A percentile compares a stretch with the other conserved stretches of the same genome.
phyloP scores from a whole-genome alignment of 495 filamentous ascomycete species.

The Geopyxis carbonaria region DNA sequence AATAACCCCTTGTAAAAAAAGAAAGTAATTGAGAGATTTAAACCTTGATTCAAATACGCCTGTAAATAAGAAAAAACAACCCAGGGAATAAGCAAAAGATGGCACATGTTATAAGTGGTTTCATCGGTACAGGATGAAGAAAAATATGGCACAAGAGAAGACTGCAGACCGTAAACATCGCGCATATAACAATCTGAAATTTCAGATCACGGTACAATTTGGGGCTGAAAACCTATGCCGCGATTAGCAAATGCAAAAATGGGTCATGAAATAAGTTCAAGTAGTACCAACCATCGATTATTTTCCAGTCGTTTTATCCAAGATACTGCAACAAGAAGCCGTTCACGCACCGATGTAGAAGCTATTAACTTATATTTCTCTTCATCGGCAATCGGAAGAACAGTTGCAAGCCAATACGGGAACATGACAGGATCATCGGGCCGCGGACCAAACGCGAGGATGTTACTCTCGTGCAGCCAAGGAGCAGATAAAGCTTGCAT shows the following conservation, averaged over 20 bases:
- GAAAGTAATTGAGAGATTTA: no score
- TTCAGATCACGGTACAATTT: constrained; percentile 26
- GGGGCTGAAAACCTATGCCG: constrained; percentile 21
- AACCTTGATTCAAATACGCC: no score
- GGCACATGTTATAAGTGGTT: no score
- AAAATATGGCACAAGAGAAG: no score
- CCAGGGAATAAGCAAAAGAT: no score
- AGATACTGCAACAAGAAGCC: constrained; percentile 56
- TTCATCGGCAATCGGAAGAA: constrained; percentile 56
- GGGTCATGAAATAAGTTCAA: constrained; percentile 3
- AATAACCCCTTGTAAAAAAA: no score
- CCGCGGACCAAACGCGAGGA: constrained; percentile 57
- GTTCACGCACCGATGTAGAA: constrained; percentile 56
- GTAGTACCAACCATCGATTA: constrained; percentile 47
- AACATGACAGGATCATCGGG: constrained; percentile 60
- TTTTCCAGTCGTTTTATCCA: constrained; percentile 63
- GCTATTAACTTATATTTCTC: constrained; percentile 62
- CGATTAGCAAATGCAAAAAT: constrained; percentile 7
- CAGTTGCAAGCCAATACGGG: constrained; percentile 80
- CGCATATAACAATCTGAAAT: constrained; percentile 13
- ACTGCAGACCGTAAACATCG: constrained; percentile 7
- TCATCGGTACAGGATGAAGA: no score
- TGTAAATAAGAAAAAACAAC: no score
- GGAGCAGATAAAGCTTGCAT: constrained; percentile 48
- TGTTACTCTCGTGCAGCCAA: constrained; percentile 55